phyloP scores from a whole-genome alignment of 2,329 filamentous ascomycete species.

The Cytospora mali region DNA sequence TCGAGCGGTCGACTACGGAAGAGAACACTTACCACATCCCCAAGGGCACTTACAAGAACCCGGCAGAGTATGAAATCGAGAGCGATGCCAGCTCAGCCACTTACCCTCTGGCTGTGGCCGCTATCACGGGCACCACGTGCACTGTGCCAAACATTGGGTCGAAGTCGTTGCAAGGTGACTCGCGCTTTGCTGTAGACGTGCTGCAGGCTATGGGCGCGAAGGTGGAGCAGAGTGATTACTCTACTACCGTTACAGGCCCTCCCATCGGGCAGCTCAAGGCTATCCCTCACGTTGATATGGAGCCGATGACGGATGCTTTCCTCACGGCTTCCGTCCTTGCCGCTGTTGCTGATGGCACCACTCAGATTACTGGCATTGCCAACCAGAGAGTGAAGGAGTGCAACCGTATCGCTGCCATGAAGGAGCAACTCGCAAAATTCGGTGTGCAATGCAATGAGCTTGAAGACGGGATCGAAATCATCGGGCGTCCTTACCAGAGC shows the following conservation, averaged over 20 bases:
- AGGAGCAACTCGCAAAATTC: constrained; percentile 90
- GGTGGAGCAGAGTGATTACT: constrained; percentile 80
- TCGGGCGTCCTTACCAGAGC: constrained; percentile 52
- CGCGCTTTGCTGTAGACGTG: constrained; percentile 89
- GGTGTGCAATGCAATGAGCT: constrained; percentile 84
- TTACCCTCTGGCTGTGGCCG: constrained; percentile 90
- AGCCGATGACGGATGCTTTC: constrained; percentile 99
- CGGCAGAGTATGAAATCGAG: constrained; percentile 84
- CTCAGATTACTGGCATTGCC: constrained; percentile 89
- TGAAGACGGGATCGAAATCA: constrained; percentile 87
- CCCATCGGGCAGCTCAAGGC: constrained; percentile 71
- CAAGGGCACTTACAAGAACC: constrained; percentile 79
- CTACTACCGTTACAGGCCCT: constrained; percentile 94
- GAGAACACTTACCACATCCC: constrained; percentile 94
- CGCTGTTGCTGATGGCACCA: constrained; percentile 81
- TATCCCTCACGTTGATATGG: constrained; percentile 89
- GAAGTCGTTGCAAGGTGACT: constrained; percentile 89
- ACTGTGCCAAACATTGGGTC: constrained; percentile 96
- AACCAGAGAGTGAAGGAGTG: constrained; percentile 99
- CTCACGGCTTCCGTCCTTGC: constrained; percentile 91
- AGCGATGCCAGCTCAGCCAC: constrained; percentile 98
- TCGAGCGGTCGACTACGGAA: constrained; percentile 75
- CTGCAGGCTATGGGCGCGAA: constrained; percentile 90
- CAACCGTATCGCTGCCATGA: constrained; percentile 95
- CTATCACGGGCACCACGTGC: constrained; percentile 93